Conservation (phyloP, 2,329 filamentous ascomycete genomes). For the Sclerotiophoma versabilis region DNA sequence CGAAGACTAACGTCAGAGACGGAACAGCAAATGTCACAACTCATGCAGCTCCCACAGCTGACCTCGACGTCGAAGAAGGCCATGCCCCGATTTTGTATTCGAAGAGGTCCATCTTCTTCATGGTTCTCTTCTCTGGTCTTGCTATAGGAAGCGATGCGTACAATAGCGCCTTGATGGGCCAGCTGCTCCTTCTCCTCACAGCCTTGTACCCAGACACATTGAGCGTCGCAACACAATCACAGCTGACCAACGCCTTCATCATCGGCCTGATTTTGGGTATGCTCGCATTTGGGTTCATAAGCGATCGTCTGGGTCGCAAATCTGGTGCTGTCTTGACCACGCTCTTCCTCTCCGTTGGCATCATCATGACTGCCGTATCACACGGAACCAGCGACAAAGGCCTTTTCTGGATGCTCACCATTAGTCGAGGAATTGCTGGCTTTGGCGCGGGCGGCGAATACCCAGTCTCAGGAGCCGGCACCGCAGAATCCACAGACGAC, state of each 20-base stretch:
- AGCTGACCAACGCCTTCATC: slow-evolving; percentile 46
- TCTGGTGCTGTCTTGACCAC: slow-evolving; percentile 46
- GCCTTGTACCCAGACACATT: slow-evolving; percentile 44
- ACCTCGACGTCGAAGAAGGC: slow-evolving; percentile 23
- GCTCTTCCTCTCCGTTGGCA: slow-evolving; percentile 41
- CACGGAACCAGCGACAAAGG: slow-evolving; percentile 37
- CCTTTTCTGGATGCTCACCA: slow-evolving; percentile 54
- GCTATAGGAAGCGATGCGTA: slow-evolving; percentile 48
- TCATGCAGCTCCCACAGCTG: neutral
- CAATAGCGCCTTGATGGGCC: slow-evolving; percentile 47
- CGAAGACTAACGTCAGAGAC: neutral
- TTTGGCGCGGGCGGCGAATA: slow-evolving; percentile 57
- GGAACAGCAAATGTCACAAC: neutral
- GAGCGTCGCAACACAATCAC: slow-evolving; percentile 33
- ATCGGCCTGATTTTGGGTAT: slow-evolving; percentile 47
- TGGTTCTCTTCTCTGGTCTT: slow-evolving; percentile 46
- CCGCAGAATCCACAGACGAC: slow-evolving; percentile 63
- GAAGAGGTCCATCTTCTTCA: slow-evolving; percentile 42
- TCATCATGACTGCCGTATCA: slow-evolving; percentile 40
- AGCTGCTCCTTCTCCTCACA: slow-evolving; percentile 41
- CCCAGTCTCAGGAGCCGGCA: slow-evolving; percentile 58
- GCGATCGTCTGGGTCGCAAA: slow-evolving; percentile 44
- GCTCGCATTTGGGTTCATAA: slow-evolving; percentile 43
- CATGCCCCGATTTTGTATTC: slow-evolving; percentile 29
- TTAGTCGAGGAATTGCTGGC: slow-evolving; percentile 55